Percentiles rank a stretch among this genome's conserved stretches.
Evolutionary conservation across 371 early-diverging fungal species (phyloP).

Genomic region (Mortierella sp.): DNA sequence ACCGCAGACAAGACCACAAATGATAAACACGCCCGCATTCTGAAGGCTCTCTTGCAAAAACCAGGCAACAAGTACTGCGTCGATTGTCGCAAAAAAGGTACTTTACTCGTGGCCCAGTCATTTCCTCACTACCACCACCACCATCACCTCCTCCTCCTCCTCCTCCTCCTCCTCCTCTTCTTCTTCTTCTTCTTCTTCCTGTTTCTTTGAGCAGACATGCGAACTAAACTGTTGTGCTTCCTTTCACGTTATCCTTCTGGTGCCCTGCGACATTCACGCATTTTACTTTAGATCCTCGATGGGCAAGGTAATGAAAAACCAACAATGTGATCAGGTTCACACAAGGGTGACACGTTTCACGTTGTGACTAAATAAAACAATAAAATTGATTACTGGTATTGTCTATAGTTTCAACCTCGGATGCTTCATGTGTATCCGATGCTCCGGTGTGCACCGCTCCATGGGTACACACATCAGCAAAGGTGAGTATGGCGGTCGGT

Average conservation of each 20-base stretch:
- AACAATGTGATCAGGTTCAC: not conserved
- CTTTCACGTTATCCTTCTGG: not conserved
- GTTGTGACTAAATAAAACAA: conserved; percentile 1
- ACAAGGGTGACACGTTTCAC: conserved; percentile 3
- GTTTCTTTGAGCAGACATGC: not conserved
- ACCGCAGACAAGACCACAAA: conserved; percentile 80
- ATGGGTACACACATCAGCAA: conserved; percentile 89
- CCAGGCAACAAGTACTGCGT: conserved; percentile 84
- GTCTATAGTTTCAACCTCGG: conserved; percentile 85
- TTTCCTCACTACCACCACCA: too few species aligned
- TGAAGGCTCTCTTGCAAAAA: conserved; percentile 79
- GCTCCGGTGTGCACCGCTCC: conserved; percentile 91
- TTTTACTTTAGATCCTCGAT: conserved; percentile 80
- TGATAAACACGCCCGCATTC: conserved; percentile 76
- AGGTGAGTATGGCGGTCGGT: conserved; percentile 62
- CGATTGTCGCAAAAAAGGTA: conserved; percentile 87
- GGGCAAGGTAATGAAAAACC: conserved; percentile 68
- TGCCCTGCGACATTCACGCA: not conserved
- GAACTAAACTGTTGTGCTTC: not conserved
- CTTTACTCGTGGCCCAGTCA: not conserved
- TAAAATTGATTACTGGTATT: not conserved
- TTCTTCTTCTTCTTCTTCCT: not conserved
- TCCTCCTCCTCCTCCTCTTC: not conserved
- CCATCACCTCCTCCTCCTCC: not conserved
- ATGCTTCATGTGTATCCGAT: conserved; percentile 88